phyloP scores from a whole-genome alignment of 495 filamentous ascomycete species.

The Tirmania nivea region DNA sequence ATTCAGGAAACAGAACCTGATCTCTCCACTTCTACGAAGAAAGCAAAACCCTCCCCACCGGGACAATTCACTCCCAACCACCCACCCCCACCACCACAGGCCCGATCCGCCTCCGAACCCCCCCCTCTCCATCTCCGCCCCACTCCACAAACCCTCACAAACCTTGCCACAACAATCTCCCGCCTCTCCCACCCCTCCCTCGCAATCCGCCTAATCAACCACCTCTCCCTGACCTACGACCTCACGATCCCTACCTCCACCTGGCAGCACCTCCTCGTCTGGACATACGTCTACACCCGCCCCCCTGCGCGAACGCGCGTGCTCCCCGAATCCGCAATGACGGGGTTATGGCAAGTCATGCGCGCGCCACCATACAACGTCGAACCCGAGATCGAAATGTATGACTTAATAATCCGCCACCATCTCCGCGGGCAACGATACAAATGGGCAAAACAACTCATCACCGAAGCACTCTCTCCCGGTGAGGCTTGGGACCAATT shows the following conservation, averaged over 20 bases:
- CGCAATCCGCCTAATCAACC: constrained; percentile 33
- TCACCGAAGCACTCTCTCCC: constrained; percentile 14
- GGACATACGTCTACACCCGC: constrained; percentile 32
- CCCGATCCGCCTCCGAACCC: no score
- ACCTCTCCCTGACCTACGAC: constrained; percentile 33
- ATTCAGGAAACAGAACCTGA: no score
- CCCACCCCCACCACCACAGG: no score
- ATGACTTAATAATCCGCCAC: constrained; percentile 29
- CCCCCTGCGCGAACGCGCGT: constrained; percentile 14
- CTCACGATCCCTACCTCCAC: constrained; percentile 27
- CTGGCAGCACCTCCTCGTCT: constrained; percentile 38
- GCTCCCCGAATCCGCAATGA: constrained; percentile 25
- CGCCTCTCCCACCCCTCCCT: constrained; percentile 32
- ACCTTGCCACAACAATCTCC: constrained; percentile 37
- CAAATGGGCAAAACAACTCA: constrained; percentile 12
- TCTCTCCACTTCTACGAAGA: no score
- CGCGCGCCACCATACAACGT: constrained; percentile 34
- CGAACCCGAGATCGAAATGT: constrained; percentile 31
- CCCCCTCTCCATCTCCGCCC: constrained; percentile 32
- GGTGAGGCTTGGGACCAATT: not conserved
- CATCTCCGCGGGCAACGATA: constrained; percentile 12
- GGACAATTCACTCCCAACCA: constrained; percentile 20
- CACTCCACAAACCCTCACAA: constrained; percentile 29
- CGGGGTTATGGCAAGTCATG: constrained; percentile 32
- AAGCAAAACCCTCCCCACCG: constrained; percentile 1